Percentiles rank a stretch among this genome's conserved stretches.
These are phyloP conservation scores for Morella rubra DNA, from an alignment of 306 rosid species.

Conservation along the genomic window DNA sequence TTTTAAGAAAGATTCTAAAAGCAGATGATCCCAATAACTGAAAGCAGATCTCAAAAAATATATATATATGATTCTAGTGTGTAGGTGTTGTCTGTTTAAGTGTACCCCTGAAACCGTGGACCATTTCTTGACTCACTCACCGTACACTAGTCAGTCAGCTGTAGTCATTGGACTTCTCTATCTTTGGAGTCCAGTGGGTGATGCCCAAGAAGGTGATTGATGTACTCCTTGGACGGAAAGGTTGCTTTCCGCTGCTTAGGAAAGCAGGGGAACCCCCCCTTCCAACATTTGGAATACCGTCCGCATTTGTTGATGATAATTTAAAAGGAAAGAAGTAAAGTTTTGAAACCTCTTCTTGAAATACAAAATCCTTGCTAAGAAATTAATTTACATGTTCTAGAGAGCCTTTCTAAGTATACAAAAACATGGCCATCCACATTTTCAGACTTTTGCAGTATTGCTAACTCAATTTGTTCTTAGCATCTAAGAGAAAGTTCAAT, in stretches of 20 bases:
- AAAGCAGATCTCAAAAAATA: no score
- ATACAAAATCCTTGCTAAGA: neutral
- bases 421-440: neutral
- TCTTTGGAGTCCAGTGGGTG: no score
- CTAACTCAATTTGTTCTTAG: neutral
- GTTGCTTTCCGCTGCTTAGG: no score
- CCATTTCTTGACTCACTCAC: no score
- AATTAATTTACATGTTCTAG: neutral
- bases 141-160: no score
- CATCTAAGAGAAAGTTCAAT: neutral
- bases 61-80: no score
- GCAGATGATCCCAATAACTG: no score
- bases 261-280: neutral
- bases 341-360: neutral
- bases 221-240: no score
- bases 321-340: neutral
- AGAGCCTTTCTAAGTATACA: neutral
- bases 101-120: no score
- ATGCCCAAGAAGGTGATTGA: no score
- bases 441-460: neutral
- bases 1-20: neutral
- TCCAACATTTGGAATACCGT: neutral
- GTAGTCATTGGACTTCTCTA: no score
- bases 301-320: neutral
- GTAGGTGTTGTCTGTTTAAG: no score